Evolutionary conservation across 2,329 filamentous ascomycete genomes (phyloP).

Genomic region (Ceratocystis alfenasii): DNA sequence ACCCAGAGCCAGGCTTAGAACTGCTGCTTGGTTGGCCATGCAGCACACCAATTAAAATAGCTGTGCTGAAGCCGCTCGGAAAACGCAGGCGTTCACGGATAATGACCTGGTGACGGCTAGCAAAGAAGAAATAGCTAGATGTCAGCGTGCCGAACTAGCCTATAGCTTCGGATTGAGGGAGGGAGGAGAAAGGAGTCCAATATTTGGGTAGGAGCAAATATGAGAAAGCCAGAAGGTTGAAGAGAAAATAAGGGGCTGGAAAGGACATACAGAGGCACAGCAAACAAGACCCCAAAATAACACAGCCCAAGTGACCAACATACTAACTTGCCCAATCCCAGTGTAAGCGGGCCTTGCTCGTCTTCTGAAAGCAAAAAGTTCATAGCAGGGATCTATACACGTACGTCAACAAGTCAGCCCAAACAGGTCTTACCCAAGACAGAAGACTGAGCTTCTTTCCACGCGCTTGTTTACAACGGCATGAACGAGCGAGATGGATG

Average conservation of each 20-base stretch:
- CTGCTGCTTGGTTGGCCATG: conserved; percentile 46
- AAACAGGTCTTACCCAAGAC: not conserved
- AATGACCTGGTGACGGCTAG: conserved; percentile 70
- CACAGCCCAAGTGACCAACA: conserved; percentile 88
- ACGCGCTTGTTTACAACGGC: not conserved
- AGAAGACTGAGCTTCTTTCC: not conserved
- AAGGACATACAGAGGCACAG: conserved; percentile 58
- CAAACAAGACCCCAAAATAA: conserved; percentile 94
- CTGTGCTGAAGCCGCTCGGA: conserved; percentile 89
- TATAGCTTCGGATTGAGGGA: not conserved
- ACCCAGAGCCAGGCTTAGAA: conserved; percentile 12
- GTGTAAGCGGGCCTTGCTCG: conserved; percentile 63
- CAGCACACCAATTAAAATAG: conserved; percentile 79
- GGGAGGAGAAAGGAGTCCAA: not conserved
- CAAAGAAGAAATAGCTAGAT: not conserved
- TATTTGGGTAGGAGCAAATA: too few species aligned
- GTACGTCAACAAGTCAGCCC: not conserved
- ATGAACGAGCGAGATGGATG: not conserved
- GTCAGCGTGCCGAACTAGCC: not conserved
- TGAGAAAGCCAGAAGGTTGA: not conserved
- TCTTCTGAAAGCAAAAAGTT: conserved; percentile 68
- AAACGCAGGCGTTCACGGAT: conserved; percentile 87
- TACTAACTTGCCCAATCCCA: conserved; percentile 66
- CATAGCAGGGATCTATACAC: conserved; percentile 63
- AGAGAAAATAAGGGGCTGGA: conserved; percentile 20